Evolutionary conservation across 1,284 basidiomycete genomes (phyloP).

Genomic region (Thecaphora thlaspeos): DNA sequence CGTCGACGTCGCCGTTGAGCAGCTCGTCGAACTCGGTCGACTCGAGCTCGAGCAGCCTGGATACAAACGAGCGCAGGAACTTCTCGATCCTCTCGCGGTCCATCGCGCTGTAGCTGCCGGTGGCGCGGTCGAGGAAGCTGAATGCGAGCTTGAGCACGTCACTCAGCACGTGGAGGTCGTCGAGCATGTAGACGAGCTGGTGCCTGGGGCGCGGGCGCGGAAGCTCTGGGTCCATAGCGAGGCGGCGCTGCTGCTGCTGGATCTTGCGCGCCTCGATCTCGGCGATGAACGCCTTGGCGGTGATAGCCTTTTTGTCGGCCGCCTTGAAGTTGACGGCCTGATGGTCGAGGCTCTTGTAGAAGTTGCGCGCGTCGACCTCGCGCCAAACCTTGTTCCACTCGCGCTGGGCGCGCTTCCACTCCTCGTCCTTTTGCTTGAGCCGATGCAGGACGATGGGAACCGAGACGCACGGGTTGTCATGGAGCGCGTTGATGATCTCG

Average conservation of each 20-base stretch:
- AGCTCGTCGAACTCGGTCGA: slow-evolving; percentile 62
- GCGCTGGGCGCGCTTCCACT: slow-evolving; percentile 90
- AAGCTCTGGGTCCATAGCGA: slow-evolving; percentile 44
- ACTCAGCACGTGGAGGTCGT: slow-evolving; percentile 76
- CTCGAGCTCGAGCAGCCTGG: slow-evolving; percentile 75
- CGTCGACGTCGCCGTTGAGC: slow-evolving; percentile 35
- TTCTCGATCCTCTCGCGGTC: slow-evolving; percentile 82
- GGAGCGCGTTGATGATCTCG: slow-evolving; percentile 85
- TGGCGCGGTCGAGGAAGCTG: slow-evolving; percentile 78
- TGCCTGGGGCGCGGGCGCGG: slow-evolving; percentile 48
- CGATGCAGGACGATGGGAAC: slow-evolving; percentile 88
- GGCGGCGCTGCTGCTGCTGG: slow-evolving; percentile 66
- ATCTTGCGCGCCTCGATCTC: slow-evolving; percentile 81
- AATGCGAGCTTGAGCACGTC: slow-evolving; percentile 87
- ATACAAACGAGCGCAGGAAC: slow-evolving; percentile 82
- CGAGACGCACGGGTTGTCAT: slow-evolving; percentile 85
- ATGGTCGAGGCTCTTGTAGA: slow-evolving; percentile 90
- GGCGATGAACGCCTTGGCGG: slow-evolving; percentile 79
- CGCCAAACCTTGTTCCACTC: slow-evolving; percentile 98
- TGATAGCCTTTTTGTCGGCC: slow-evolving; percentile 94
- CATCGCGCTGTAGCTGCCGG: slow-evolving; percentile 67
- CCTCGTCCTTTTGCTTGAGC: slow-evolving; percentile 92
- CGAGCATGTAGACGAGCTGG: slow-evolving; percentile 78
- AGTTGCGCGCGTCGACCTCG: slow-evolving; percentile 90
- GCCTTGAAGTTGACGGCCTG: slow-evolving; percentile 92